These are phyloP conservation scores for Ceratobasidium sp. DNA, from an alignment of 1,284 basidiomycete species.

Conservation along the genomic window DNA sequence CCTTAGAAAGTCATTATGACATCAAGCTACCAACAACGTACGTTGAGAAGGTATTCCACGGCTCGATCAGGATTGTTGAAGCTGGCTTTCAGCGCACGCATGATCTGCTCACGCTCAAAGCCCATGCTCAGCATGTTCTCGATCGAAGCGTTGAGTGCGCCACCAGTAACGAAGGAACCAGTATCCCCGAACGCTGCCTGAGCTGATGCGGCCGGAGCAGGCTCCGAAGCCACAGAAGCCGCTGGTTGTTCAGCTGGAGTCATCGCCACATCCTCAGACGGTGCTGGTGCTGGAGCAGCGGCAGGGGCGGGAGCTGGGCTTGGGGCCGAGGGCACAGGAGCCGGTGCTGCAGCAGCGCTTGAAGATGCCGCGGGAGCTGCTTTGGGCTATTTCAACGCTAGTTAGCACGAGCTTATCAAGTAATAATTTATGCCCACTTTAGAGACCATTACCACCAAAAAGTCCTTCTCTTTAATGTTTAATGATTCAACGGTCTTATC, in stretches of 20 bases:
- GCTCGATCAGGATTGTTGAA: conserved; percentile 99
- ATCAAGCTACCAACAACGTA: conserved; percentile 57
- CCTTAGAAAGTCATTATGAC: conserved; percentile 25
- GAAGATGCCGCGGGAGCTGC: conserved; percentile 53
- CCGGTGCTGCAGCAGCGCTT: conserved; percentile 51
- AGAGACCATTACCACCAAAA: conserved; percentile 97
- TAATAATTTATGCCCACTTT: conserved; percentile 69
- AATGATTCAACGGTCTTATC: conserved; percentile 88
- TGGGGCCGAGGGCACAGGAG: conserved; percentile 52
- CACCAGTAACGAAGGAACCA: conserved; percentile 76
- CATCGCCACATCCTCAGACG: conserved; percentile 50
- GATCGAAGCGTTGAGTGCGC: conserved; percentile 78
- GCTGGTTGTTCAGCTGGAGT: conserved; percentile 51
- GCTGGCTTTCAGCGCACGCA: conserved; percentile 89
- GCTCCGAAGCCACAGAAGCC: conserved; percentile 54
- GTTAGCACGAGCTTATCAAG: neutral
- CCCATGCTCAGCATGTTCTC: conserved; percentile 94
- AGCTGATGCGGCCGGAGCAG: conserved; percentile 50
- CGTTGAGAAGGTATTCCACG: conserved; percentile 96
- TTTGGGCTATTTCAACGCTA: conserved; percentile 48
- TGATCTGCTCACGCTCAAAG: conserved; percentile 86
- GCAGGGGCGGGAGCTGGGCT: conserved; percentile 55
- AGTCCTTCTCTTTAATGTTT: conserved; percentile 98
- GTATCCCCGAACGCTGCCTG: conserved; percentile 59
- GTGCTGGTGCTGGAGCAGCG: conserved; percentile 51